Evolutionary conservation across 805 yeast genomes (phyloP).

Genomic region (Torulaspora microellipsoides): DNA sequence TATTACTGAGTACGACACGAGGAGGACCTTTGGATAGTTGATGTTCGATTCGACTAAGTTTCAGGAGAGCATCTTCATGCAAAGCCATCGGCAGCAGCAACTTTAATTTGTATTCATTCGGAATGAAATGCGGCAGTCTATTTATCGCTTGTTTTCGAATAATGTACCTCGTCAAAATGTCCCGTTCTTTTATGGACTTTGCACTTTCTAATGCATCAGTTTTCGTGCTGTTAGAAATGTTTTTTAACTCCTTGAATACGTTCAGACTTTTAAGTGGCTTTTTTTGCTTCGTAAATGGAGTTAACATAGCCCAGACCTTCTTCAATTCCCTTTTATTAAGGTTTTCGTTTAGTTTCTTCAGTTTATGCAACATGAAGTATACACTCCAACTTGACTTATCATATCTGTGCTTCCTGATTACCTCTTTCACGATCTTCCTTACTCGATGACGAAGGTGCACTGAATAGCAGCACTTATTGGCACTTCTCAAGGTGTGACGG

Average conservation of each 20-base stretch:
- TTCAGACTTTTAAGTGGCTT: slow-evolving; percentile 5
- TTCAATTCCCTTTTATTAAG: slow-evolving; percentile 8
- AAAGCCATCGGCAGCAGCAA: slow-evolving; percentile 28
- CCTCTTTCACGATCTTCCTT: slow-evolving; percentile 6
- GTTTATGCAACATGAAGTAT: slow-evolving; percentile 11
- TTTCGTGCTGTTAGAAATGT: not conserved
- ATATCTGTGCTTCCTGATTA: slow-evolving; percentile 14
- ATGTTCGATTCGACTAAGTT: slow-evolving; percentile 16
- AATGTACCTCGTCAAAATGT: slow-evolving; percentile 19
- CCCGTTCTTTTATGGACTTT: slow-evolving; percentile 10
- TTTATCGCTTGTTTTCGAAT: slow-evolving; percentile 11
- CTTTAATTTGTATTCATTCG: slow-evolving; percentile 14
- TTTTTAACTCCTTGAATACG: slow-evolving; percentile 2
- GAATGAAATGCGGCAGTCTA: slow-evolving; percentile 16
- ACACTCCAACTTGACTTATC: slow-evolving; percentile 30
- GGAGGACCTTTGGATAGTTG: slow-evolving; percentile 30
- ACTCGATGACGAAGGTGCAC: slow-evolving; percentile 14
- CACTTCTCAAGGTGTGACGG: slow-evolving; percentile 30
- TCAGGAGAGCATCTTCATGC: slow-evolving; percentile 19
- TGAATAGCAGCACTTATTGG: slow-evolving; percentile 15
- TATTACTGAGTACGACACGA: slow-evolving; percentile 17
- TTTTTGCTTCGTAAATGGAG: slow-evolving; percentile 6
- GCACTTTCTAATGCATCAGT: slow-evolving; percentile 5
- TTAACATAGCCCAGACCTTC: slow-evolving; percentile 11
- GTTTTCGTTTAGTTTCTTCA: slow-evolving; percentile 15